Evolutionary conservation across 2,329 filamentous ascomycete genomes (phyloP).

Genomic region (Sporothrix curviconia): DNA sequence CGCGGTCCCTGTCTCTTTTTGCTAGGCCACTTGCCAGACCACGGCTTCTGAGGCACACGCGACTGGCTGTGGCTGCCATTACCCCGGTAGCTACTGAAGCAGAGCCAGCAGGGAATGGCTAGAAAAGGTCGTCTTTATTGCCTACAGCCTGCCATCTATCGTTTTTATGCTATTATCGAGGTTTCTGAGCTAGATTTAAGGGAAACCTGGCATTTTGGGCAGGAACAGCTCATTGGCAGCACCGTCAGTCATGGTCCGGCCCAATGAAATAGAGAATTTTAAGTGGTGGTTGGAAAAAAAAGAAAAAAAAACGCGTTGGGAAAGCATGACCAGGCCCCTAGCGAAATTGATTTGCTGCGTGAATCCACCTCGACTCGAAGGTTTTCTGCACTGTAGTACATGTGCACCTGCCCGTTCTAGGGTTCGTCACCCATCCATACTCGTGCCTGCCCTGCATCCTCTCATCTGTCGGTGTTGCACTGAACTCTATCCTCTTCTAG

Average conservation of each 20-base stretch:
- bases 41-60: no score
- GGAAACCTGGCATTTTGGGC: background rate
- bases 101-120: no score
- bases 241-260: background rate
- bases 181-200: background rate
- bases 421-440: background rate
- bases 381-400: no score
- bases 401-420: background rate
- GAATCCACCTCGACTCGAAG: slow-evolving; percentile 11
- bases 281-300: background rate
- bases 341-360: slow-evolving; percentile 4
- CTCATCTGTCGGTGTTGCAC: background rate
- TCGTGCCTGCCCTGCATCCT: slow-evolving; percentile 4
- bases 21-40: no score
- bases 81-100: no score
- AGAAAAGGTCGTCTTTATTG: no score
- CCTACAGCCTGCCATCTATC: no score
- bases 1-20: no score
- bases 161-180: no score
- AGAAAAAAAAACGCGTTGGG: slow-evolving; percentile 2
- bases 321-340: background rate
- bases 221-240: no score
- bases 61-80: no score
- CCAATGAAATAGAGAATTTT: background rate
- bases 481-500: background rate